Conservation (phyloP, 2,329 filamentous ascomycete genomes). For the Fonsecaea pedrosoi region DNA sequence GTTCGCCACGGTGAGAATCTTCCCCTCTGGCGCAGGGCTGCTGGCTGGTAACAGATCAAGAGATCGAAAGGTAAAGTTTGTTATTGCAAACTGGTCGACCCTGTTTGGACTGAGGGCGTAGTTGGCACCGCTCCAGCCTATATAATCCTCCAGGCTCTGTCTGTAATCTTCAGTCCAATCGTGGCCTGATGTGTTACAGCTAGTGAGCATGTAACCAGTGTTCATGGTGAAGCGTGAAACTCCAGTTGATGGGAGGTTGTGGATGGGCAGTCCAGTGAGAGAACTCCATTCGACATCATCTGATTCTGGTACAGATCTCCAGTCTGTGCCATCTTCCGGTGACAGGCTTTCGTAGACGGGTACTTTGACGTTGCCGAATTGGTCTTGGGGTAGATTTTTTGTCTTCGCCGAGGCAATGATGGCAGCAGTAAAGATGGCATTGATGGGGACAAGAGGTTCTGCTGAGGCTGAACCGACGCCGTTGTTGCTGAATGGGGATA, state of each 20-base stretch:
- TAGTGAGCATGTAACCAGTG: conserved; percentile 18
- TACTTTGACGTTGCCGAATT: conserved; percentile 15
- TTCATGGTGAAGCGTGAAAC: conserved; percentile 9
- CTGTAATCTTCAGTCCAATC: background rate
- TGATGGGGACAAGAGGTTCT: conserved; percentile 15
- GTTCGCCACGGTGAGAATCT: conserved; percentile 15
- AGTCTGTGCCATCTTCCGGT: background rate
- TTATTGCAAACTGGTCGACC: background rate
- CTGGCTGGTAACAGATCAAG: background rate
- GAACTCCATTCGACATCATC: conserved; percentile 14
- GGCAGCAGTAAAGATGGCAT: conserved; percentile 17
- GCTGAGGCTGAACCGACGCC: conserved; percentile 14
- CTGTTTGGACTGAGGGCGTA: conserved; percentile 8
- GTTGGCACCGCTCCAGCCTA: conserved; percentile 15
- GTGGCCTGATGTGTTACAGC: conserved; percentile 15
- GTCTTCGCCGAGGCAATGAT: conserved; percentile 10
- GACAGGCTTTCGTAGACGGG: conserved; percentile 18
- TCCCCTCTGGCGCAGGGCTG: background rate
- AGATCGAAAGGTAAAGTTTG: conserved; percentile 13
- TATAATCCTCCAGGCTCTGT: conserved; percentile 10
- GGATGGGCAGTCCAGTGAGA: conserved; percentile 16
- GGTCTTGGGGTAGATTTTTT: conserved; percentile 9
- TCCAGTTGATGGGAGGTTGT: conserved; percentile 3
- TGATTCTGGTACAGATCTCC: conserved; percentile 10
- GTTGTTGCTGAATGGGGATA: conserved; percentile 14